Conservation (phyloP, 2,329 filamentous ascomycete species). For the Calonectria pseudoturangicola region DNA sequence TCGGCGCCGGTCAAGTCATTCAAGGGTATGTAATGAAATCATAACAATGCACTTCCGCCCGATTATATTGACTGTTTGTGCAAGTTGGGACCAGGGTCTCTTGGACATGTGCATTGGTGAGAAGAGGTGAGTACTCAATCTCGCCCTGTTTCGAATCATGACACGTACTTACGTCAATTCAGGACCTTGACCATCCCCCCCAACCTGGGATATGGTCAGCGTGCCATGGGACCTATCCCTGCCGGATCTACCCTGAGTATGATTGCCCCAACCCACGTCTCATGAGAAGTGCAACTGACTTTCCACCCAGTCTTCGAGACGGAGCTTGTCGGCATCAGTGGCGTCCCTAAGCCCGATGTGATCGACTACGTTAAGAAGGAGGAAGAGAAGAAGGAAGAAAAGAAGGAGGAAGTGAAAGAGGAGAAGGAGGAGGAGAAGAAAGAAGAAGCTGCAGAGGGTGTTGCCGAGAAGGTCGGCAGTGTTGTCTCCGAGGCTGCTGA, state of each 20-base stretch:
- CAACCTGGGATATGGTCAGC: slow-evolving; percentile 86
- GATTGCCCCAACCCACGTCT: slow-evolving; percentile 51
- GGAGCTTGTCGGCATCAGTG: slow-evolving; percentile 88
- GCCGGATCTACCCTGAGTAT: slow-evolving; percentile 84
- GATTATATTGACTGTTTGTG: slow-evolving; percentile 46
- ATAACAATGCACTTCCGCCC: slow-evolving; percentile 33
- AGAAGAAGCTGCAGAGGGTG: slow-evolving; percentile 35
- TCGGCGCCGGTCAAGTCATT: slow-evolving; percentile 91
- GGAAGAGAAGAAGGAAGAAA: slow-evolving; percentile 51
- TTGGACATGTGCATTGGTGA: slow-evolving; percentile 97
- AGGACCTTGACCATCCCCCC: slow-evolving; percentile 93
- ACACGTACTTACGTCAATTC: slow-evolving; percentile 42
- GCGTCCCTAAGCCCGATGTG: slow-evolving; percentile 72
- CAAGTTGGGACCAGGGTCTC: slow-evolving; percentile 91
- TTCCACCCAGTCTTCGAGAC: slow-evolving; percentile 85
- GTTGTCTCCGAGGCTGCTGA: slow-evolving; percentile 68
- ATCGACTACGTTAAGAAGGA: slow-evolving; percentile 54
- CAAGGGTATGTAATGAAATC: slow-evolving; percentile 77
- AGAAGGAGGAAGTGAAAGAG: slow-evolving; percentile 51
- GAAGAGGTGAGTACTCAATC: slow-evolving; percentile 74
- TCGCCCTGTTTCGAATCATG: slow-evolving; percentile 11
- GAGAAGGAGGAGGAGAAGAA: slow-evolving; percentile 44
- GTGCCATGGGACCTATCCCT: slow-evolving; percentile 87
- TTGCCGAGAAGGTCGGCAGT: slow-evolving; percentile 62
- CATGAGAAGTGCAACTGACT: slow-evolving; percentile 44